Conservation (phyloP, 1,284 basidiomycete species). For the Abortiporus biennis region DNA sequence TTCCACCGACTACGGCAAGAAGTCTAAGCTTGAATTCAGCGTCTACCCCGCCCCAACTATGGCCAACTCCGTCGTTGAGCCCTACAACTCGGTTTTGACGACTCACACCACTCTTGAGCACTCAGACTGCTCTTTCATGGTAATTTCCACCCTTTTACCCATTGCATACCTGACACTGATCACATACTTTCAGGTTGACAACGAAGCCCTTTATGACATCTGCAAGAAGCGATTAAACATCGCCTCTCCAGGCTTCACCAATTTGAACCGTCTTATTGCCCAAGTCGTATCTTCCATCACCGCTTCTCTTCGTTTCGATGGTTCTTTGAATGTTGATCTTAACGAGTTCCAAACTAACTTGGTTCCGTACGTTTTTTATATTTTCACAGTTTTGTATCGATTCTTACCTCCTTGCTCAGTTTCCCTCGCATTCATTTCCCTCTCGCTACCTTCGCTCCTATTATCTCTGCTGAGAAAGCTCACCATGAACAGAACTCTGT, state of each 20-base stretch:
- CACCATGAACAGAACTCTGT: conserved; percentile 93
- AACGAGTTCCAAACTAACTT: conserved; percentile 85
- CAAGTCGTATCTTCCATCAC: conserved; percentile 89
- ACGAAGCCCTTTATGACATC: conserved; percentile 95
- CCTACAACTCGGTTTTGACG: conserved; percentile 98
- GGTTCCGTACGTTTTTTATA: conserved; percentile 43
- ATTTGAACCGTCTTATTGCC: conserved; percentile 86
- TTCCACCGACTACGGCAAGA: conserved; percentile 98
- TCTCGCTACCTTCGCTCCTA: conserved; percentile 86
- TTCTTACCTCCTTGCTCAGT: conserved; percentile 12
- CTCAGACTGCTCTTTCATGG: conserved; percentile 99
- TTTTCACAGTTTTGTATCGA: neutral
- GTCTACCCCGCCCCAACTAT: conserved; percentile 96
- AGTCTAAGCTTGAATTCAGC: conserved; percentile 98
- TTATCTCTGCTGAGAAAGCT: conserved; percentile 75
- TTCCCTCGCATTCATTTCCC: conserved; percentile 90
- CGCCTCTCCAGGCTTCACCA: conserved; percentile 76
- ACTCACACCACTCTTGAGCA: conserved; percentile 99
- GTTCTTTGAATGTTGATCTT: conserved; percentile 76
- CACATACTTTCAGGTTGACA: conserved; percentile 61
- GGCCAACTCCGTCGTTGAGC: conserved; percentile 97
- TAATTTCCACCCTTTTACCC: conserved; percentile 23
- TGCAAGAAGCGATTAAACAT: conserved; percentile 88
- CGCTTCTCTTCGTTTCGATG: conserved; percentile 77
- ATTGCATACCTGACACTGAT: conserved; percentile 8